Percentiles rank a stretch among this genome's conserved stretches.
Evolutionary conservation across 352 stramenopile genomes (phyloP).

Genomic region (Blastocystis hominis): DNA sequence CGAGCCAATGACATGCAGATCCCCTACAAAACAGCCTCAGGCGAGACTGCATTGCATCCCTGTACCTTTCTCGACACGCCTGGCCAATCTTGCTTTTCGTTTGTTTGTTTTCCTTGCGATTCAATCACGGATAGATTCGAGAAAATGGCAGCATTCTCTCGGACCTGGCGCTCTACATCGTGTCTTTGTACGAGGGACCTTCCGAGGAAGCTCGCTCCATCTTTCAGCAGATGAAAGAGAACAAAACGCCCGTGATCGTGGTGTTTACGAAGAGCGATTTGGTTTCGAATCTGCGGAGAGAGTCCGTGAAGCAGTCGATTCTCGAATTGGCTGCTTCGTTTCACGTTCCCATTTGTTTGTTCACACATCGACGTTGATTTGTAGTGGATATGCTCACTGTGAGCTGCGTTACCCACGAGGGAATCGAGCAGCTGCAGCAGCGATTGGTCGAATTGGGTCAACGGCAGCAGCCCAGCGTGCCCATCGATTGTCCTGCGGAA

Average conservation of each 20-base stretch:
- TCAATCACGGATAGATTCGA: slow-evolving; percentile 23
- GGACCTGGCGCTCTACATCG: slow-evolving; percentile 23
- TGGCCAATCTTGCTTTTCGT: slow-evolving; percentile 39
- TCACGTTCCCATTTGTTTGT: neutral
- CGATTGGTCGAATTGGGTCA: neutral
- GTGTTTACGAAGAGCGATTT: slow-evolving; percentile 52
- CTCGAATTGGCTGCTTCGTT: neutral
- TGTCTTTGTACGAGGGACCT: slow-evolving; percentile 36
- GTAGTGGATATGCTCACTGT: slow-evolving; percentile 7
- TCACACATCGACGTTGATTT: neutral
- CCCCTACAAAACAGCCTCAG: neutral
- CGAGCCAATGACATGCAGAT: slow-evolving; percentile 5
- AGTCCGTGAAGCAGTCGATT: neutral
- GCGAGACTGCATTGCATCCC: neutral
- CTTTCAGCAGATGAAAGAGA: neutral
- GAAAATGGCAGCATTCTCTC: slow-evolving; percentile 47
- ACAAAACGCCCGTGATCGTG: neutral
- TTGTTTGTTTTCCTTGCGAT: neutral
- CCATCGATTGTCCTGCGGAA: slow-evolving; percentile 9
- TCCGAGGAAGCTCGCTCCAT: slow-evolving; percentile 14
- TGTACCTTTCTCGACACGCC: slow-evolving; percentile 49
- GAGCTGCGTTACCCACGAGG: neutral
- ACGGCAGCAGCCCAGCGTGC: neutral
- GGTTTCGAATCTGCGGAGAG: neutral
- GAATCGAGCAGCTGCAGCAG: neutral